These are phyloP conservation scores for Diplodia mutila DNA, from an alignment of 2,329 filamentous ascomycete genomes.

Conservation along the genomic window DNA sequence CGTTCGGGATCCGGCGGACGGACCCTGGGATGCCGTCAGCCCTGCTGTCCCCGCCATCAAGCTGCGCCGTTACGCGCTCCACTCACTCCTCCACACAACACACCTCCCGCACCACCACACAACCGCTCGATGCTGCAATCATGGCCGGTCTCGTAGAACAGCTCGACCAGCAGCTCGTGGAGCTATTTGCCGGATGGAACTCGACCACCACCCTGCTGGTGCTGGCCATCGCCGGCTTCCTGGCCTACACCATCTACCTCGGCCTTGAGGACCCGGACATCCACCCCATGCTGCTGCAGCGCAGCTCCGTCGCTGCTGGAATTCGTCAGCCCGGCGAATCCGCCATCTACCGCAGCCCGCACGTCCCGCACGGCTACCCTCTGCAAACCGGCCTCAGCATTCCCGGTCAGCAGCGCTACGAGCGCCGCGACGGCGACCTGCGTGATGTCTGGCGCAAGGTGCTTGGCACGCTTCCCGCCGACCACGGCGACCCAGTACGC, in stretches of 20 bases:
- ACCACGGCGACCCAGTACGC: conserved; percentile 63
- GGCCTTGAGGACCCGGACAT: conserved; percentile 77
- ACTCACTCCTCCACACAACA: not conserved
- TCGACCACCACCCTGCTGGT: conserved; percentile 74
- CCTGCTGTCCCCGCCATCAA: not conserved
- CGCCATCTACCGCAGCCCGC: conserved; percentile 80
- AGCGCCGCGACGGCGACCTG: conserved; percentile 83
- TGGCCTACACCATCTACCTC: conserved; percentile 72
- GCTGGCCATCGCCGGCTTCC: conserved; percentile 66
- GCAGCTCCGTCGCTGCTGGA: conserved; percentile 77
- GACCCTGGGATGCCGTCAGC: conserved; percentile 24
- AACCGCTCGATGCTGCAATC: conserved; percentile 26
- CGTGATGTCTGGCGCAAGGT: conserved; percentile 86
- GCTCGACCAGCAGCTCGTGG: conserved; percentile 72
- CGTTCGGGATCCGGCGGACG: conserved; percentile 1
- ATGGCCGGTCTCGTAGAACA: conserved; percentile 60
- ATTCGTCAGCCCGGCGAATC: conserved; percentile 86
- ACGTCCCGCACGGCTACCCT: conserved; percentile 74
- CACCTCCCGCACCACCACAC: conserved; percentile 26
- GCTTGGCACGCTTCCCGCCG: conserved; percentile 65
- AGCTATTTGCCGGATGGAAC: conserved; percentile 79
- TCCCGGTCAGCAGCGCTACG: conserved; percentile 61
- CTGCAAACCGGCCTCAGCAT: conserved; percentile 24
- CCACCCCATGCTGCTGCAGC: conserved; percentile 86
- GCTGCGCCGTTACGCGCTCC: conserved; percentile 1